Percentiles rank a stretch among this genome's conserved stretches.
Evolutionary conservation across 495 filamentous ascomycete species (phyloP).

Genomic region (Lasiosphaeria miniovina): DNA sequence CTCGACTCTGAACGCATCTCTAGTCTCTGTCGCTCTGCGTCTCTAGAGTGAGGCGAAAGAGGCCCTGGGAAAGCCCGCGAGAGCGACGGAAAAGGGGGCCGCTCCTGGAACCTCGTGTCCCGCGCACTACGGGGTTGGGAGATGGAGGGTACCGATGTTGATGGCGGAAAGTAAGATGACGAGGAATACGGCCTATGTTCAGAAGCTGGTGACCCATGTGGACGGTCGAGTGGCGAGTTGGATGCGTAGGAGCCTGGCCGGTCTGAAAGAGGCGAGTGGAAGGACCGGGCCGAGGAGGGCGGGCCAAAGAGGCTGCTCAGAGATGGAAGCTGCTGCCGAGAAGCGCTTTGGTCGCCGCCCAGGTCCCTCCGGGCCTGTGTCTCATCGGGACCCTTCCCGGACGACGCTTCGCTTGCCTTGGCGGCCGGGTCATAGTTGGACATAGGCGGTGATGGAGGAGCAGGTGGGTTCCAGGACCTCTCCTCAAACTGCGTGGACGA

Average conservation of each 20-base stretch:
- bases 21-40: conserved; percentile 29
- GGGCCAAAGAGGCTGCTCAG: conserved; percentile 52
- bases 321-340: conserved; percentile 50
- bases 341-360: conserved; percentile 20
- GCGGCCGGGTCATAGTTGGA: conserved; percentile 49
- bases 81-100: conserved; percentile 39
- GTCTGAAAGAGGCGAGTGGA: conserved; percentile 45
- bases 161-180: conserved; percentile 47
- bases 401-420: conserved; percentile 41
- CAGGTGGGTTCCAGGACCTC: conserved; percentile 33
- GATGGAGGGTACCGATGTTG: conserved; percentile 11
- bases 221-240: conserved; percentile 43
- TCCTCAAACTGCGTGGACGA: conserved; percentile 39
- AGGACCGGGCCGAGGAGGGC: conserved; percentile 35
- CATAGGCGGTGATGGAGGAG: conserved; percentile 48
- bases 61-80: conserved; percentile 40
- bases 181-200: conserved; percentile 37
- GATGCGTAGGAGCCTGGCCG: conserved; percentile 39
- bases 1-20: conserved; percentile 26
- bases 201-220: conserved; percentile 23
- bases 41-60: conserved; percentile 36
- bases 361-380: conserved; percentile 32
- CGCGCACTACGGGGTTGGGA: conserved; percentile 41
- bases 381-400: conserved; percentile 34
- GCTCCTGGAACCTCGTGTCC: conserved; percentile 39